phyloP scores from a whole-genome alignment of 345 rosid species.

The Arabis alpina region DNA sequence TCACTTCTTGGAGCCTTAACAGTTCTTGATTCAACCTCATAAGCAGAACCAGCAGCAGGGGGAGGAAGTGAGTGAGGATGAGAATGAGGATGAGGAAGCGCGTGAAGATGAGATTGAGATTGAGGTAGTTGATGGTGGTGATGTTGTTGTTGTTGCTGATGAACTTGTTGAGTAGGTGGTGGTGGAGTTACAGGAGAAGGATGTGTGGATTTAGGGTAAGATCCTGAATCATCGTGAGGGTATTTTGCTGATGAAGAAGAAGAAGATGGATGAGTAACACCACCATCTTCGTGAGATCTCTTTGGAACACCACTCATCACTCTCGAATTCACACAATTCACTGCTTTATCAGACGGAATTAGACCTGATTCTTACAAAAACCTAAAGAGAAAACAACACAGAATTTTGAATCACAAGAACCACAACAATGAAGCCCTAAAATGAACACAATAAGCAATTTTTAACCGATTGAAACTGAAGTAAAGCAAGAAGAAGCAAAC shows the following conservation, averaged over 20 bases:
- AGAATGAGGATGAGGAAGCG: conserved; percentile 11
- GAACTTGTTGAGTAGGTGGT: conserved; percentile 47
- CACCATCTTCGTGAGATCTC: conserved; percentile 84
- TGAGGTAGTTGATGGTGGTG: conserved; percentile 51
- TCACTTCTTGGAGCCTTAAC: conserved; percentile 70
- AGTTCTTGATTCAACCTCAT: conserved; percentile 66
- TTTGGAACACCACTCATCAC: conserved; percentile 82
- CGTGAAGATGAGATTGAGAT: conserved; percentile 34
- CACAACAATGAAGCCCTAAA: conserved; percentile 31
- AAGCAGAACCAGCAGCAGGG: conserved; percentile 36
- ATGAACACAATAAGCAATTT: not conserved
- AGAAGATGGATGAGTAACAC: conserved; percentile 58
- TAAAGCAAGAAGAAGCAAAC: conserved; percentile 28
- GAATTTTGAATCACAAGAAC: conserved; percentile 6
- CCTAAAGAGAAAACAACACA: conserved; percentile 4
- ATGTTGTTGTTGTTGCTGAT: conserved; percentile 15
- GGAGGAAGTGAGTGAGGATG: conserved; percentile 47
- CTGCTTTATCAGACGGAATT: conserved; percentile 1
- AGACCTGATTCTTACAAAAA: conserved; percentile 9
- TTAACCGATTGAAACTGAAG: conserved; percentile 29
- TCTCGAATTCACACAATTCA: conserved; percentile 19
- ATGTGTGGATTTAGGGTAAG: conserved; percentile 63
- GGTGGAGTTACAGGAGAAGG: conserved; percentile 35
- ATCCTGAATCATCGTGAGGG: conserved; percentile 65
- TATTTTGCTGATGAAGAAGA: conserved; percentile 66